Evolutionary conservation across 108 stramenopile genomes (phyloP).

Genomic region (Pseudonitzschia delicatissima): DNA sequence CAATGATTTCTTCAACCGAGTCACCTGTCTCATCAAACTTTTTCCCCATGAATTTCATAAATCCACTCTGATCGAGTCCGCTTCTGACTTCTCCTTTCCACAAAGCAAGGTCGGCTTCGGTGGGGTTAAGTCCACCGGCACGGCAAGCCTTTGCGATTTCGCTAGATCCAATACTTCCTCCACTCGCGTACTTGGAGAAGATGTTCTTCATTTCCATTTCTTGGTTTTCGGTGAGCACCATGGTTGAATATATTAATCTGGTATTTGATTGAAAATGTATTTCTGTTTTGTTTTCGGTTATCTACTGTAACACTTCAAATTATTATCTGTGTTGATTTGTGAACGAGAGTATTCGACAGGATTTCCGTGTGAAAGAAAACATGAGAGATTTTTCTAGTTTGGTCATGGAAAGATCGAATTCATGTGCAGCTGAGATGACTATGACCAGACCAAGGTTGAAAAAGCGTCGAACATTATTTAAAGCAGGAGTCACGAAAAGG

Average conservation of each 20-base stretch:
- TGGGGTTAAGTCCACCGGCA: conserved; percentile 33
- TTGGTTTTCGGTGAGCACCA: conserved; percentile 20
- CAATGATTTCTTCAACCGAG: conserved; percentile 29
- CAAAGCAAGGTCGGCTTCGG: conserved; percentile 17
- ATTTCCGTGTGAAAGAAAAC: too few relatives aligned
- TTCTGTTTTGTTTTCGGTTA: background rate
- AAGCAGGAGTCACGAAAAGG: too few relatives aligned
- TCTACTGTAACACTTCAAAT: too few relatives aligned
- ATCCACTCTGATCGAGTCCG: conserved; percentile 11
- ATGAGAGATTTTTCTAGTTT: too few relatives aligned
- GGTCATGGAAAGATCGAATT: too few relatives aligned
- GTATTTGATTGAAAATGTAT: background rate
- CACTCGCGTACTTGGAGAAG: conserved; percentile 10
- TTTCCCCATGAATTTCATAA: conserved; percentile 1
- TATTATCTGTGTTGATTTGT: too few relatives aligned
- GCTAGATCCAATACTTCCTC: conserved; percentile 15
- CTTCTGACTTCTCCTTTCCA: conserved; percentile 17
- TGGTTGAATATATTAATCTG: background rate
- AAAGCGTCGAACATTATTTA: too few relatives aligned
- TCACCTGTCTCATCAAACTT: conserved; percentile 22
- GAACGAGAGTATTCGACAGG: too few relatives aligned
- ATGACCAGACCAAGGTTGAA: too few relatives aligned
- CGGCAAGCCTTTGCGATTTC: conserved; percentile 26
- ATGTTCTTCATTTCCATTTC: conserved; percentile 9
- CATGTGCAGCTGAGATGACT: too few relatives aligned